A percentile compares a stretch with the other conserved stretches of the same genome.
Evolutionary conservation across 75 land plant genomes (phyloP).

Genomic region (Cunninghamia lanceolata): DNA sequence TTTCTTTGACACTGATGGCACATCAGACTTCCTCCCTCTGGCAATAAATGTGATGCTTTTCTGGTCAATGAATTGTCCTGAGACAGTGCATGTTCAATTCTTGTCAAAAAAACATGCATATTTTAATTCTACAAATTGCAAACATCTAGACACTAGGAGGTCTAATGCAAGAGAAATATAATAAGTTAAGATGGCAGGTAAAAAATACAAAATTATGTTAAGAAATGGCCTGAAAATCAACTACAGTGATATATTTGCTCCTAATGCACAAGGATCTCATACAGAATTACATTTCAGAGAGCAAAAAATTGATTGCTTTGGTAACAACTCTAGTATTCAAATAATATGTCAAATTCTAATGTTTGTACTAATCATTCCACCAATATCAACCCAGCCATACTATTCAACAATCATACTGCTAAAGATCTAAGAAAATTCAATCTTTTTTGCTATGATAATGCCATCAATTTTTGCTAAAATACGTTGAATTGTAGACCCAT

Average conservation of each 20-base stretch:
- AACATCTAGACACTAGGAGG: not conserved
- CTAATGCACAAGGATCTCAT: not conserved
- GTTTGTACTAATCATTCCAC: not conserved
- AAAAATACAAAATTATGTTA: not conserved
- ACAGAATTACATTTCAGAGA: not conserved
- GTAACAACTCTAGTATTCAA: not conserved
- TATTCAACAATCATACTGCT: not conserved
- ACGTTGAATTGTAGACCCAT: not conserved
- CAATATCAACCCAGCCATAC: not conserved
- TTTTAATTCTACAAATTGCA: not conserved
- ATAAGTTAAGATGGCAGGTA: not conserved
- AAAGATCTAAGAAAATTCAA: not conserved
- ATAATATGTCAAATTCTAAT: not conserved
- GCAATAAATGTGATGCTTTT: constrained; percentile 35
- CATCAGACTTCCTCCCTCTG: constrained; percentile 36
- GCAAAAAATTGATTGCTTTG: not conserved
- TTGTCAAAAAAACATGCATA: not conserved
- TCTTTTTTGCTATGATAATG: not conserved
- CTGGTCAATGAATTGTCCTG: constrained; percentile 41
- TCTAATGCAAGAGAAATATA: not conserved
- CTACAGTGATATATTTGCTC: not conserved
- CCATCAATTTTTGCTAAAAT: not conserved
- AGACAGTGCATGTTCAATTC: not conserved
- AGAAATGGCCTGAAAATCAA: not conserved
- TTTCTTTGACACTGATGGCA: constrained; percentile 90